Base-by-base conservation (phyloP, 768 basidiomycete species). In the Tubosaeta sp. region DNA sequence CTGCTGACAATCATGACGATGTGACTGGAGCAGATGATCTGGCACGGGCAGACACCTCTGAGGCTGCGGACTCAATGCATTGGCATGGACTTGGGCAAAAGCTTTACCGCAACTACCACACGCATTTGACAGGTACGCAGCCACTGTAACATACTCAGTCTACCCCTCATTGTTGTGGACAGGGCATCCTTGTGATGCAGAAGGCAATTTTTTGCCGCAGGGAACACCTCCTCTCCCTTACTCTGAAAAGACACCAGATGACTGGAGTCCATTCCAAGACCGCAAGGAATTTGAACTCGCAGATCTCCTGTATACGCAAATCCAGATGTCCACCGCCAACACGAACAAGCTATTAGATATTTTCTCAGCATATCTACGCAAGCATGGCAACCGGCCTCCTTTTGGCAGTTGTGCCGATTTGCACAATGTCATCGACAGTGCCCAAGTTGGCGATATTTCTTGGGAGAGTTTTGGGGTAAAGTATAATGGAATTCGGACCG, bases 91-190 rank as follows among this genome's bases (percentile, higher is more conserved):
- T 24, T 3, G 21, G 12, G 2, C 5, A 4, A 14, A 42, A 46
- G 18, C n/a, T 53, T 12, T 55, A 55, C 19, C 18, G 12, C 14
- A 58, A 58, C n/a, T 55, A 46, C 22, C 54, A 55, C 27, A 14
- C 46, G 5, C 16, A n/a, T 12, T 39, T 48, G 4, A 41, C 31
- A 18, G 38, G 46, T 55, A 45, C 2, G 14, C 40, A 14, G 34
- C 16, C 24, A 11, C 30, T 29, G 31, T 32, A 32, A 32, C 31
- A 32, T 11, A 14, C 36, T 18, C 6, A 31, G 18, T 32, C 16
- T 22, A 35, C 19, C 3, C 10, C 29, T 44, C 6, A 7, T 21
- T 39, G 10, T 45, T 46, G 8, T 46, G 8, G 4, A 19, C 32
- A 50, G 53, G 29, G 4, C 25, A 10, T 1, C 35, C 44, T 30